Evolutionary conservation across 2,329 filamentous ascomycete genomes (phyloP).

Genomic region (Cladophialophora bantiana): DNA sequence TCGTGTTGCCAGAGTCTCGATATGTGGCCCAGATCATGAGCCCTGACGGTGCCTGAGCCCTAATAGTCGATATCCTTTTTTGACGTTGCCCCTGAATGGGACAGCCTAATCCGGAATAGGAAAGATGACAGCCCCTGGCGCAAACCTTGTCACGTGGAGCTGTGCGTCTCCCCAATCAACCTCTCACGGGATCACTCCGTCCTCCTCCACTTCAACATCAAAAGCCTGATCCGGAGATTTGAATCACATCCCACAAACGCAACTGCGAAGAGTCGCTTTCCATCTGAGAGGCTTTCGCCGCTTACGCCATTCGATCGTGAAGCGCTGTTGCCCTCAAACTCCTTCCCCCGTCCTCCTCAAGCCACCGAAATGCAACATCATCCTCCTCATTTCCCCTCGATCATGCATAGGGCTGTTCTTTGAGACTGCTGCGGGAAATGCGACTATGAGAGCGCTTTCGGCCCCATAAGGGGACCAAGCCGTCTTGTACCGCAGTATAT

Average conservation of each 20-base stretch:
- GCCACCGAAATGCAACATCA: slow-evolving; percentile 9
- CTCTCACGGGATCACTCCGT: slow-evolving; percentile 13
- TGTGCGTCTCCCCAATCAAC: slow-evolving; percentile 5
- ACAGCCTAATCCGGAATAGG: slow-evolving; percentile 22
- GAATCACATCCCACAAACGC: slow-evolving; percentile 31
- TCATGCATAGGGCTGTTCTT: background rate
- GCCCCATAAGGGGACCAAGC: background rate
- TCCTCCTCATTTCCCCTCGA: slow-evolving; percentile 7
- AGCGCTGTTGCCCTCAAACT: slow-evolving; percentile 13
- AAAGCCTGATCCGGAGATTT: slow-evolving; percentile 30
- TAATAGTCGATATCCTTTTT: background rate
- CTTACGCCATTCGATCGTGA: slow-evolving; percentile 15
- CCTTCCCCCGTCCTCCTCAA: slow-evolving; percentile 16
- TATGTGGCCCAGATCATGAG: background rate
- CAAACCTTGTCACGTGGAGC: slow-evolving; percentile 14
- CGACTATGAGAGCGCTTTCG: background rate
- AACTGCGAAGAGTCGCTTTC: background rate
- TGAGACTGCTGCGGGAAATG: background rate
- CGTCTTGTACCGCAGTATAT: slow-evolving; percentile 6
- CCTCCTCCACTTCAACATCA: slow-evolving; percentile 33
- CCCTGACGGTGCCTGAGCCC: background rate
- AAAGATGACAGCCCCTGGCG: slow-evolving; percentile 19
- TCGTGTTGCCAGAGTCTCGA: background rate
- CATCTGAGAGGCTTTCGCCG: slow-evolving; percentile 11
- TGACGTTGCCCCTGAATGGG: slow-evolving; percentile 21